Conservation (phyloP, 805 yeast genomes). For the Saitoella complicata region DNA sequence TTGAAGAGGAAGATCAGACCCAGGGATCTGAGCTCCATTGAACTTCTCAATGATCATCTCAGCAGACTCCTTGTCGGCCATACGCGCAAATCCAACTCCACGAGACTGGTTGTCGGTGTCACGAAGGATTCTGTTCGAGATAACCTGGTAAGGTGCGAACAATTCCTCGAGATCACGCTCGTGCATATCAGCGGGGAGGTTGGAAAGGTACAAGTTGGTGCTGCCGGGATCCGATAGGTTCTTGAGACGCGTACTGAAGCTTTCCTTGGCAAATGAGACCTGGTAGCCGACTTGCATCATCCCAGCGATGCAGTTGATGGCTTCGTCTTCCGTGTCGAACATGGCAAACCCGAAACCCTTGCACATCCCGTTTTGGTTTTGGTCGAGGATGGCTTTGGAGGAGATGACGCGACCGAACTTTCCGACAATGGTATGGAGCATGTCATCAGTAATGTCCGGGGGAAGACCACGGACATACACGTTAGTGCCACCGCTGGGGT, state of each 20-base stretch:
- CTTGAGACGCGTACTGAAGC: constrained; percentile 11
- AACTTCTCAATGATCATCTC: constrained; percentile 10
- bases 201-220: constrained; percentile 14
- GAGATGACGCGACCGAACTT: constrained; percentile 33
- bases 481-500: constrained; percentile 21
- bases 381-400: constrained; percentile 34
- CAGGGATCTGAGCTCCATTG: constrained; percentile 12
- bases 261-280: constrained; percentile 14
- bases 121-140: constrained; percentile 13
- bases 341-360: constrained; percentile 28
- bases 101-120: constrained; percentile 13
- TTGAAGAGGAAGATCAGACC: constrained; percentile 11
- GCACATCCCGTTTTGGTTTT: constrained; percentile 10
- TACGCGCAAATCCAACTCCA: constrained; percentile 16
- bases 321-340: constrained; percentile 18
- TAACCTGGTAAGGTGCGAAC: constrained; percentile 7
- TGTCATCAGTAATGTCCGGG: constrained; percentile 35
- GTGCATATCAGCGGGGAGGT: constrained; percentile 14
- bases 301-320: constrained; percentile 13
- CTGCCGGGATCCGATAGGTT: constrained; percentile 13
- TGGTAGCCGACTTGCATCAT: constrained; percentile 14
- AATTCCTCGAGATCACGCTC: constrained; percentile 13
- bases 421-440: constrained; percentile 25
- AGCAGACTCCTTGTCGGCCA: constrained; percentile 8
- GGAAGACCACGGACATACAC: constrained; percentile 52